Base-by-base conservation (phyloP, 768 basidiomycete genomes). In the Crepidotus variabilis region DNA sequence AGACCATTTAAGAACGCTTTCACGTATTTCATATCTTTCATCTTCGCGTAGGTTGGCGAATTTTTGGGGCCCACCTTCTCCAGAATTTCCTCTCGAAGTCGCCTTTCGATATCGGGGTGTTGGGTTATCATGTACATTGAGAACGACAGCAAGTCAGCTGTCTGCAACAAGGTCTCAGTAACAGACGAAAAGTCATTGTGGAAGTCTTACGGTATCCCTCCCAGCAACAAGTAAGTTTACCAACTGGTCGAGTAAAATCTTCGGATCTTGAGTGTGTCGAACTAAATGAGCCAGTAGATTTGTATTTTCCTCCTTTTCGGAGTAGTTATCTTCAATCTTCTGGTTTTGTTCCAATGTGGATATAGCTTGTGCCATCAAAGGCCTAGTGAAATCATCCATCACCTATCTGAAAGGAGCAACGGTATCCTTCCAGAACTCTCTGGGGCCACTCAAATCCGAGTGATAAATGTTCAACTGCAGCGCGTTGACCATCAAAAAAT, bases 341-440 rank as follows among this genome's bases (percentile, higher is more conserved):
- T 21, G 43, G 9, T 33, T 49, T 58, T 35, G 20, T 35, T 51
- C 79, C 74, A 34, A 51, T 76, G 49, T 64, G 70, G 76, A 59
- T 16, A 84, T 46, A 4, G 78, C 81, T 28, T 75, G 72, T 47
- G 65, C 54, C 57, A 86, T 51, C 47, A 87, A 75, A 3, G 82
- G 82, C 50, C 79, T 73, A 23, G 84, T 72, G 62, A 82, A 82
- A 1, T 61, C 66, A 49, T 78, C 69, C 23, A 85, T 76, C 14
- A 78, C 69, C 18, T 67, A 64, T 70, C 82, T 75, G 45, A 72
- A 70, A 48, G 70, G 67, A 60, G 66, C 67, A 32, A 78, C 73
- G 35, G 67, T 71, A 65, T 86, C 82, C 32, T 65, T 60, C 73
- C 73, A 78, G 52, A 86, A 77, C 62, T 88, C 86, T 0, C 61